These are phyloP conservation scores for Sanghuangporus baumii DNA, from an alignment of 1,284 basidiomycete genomes.

Conservation along the genomic window DNA sequence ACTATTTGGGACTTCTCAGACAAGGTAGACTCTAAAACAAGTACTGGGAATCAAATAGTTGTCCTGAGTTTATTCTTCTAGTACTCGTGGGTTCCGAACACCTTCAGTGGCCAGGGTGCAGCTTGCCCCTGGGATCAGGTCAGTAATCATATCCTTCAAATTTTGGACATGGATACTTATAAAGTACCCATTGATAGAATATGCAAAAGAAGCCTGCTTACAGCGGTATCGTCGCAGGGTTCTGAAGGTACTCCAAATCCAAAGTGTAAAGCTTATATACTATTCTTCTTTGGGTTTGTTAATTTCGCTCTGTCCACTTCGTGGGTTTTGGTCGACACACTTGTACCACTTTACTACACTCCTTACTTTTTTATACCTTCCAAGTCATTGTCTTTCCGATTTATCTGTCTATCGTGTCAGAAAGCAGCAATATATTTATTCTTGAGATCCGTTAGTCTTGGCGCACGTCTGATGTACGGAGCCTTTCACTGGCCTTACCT, in stretches of 20 bases:
- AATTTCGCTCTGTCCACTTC: background rate
- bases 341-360: too few relatives aligned
- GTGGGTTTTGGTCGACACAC: background rate
- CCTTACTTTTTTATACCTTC: background rate
- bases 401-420: background rate
- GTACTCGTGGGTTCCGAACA: slow-evolving; percentile 23
- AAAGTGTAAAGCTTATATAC: background rate
- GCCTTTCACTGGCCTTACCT: background rate
- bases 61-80: background rate
- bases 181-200: slow-evolving; percentile 13
- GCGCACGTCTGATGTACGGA: background rate
- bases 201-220: slow-evolving; percentile 22
- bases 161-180: background rate
- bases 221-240: slow-evolving; percentile 19
- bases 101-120: slow-evolving; percentile 23
- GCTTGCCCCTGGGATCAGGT: slow-evolving; percentile 24
- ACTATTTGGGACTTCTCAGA: slow-evolving; percentile 49
- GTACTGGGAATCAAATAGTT: background rate
- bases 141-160: background rate
- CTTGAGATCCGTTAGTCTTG: background rate
- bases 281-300: background rate
- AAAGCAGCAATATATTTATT: background rate
- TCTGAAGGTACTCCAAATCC: background rate
- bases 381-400: background rate
- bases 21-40: slow-evolving; percentile 23